A percentile compares a stretch with the other conserved stretches of the same genome.
phyloP scores from a whole-genome alignment of 768 basidiomycete genomes.

The Pleurotus giganteus region DNA sequence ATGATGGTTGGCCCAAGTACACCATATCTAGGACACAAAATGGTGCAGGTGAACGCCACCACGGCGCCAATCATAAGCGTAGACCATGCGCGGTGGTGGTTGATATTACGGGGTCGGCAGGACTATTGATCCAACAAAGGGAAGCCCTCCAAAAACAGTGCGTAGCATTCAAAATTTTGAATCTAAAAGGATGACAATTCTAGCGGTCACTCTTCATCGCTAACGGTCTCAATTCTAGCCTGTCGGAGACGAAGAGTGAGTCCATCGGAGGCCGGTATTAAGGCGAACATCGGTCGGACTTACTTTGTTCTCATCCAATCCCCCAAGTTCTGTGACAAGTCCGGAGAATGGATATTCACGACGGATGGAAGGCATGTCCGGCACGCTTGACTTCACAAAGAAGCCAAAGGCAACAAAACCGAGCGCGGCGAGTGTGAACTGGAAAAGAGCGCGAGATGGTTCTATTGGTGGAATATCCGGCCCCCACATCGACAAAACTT shows the following conservation, averaged over 20 bases:
- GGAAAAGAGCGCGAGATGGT: slow-evolving; percentile 58
- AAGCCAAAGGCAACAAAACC: slow-evolving; percentile 67
- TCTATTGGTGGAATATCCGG: slow-evolving; percentile 68
- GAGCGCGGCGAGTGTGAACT: slow-evolving; percentile 58
- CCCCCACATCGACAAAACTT: slow-evolving; percentile 85
- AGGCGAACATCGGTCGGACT: slow-evolving; percentile 16
- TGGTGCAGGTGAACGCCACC: no score
- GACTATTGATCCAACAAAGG: no score
- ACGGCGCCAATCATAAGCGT: no score
- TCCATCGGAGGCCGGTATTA: neutral
- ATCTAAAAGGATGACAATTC: neutral
- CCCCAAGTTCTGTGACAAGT: slow-evolving; percentile 74
- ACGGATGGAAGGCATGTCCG: slow-evolving; percentile 62
- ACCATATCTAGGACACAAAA: no score
- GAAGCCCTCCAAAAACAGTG: no score
- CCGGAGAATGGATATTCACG: slow-evolving; percentile 79
- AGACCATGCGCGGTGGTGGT: no score
- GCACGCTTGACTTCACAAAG: slow-evolving; percentile 51
- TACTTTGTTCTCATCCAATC: slow-evolving; percentile 77
- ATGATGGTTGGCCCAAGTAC: no score
- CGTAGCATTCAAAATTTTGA: neutral
- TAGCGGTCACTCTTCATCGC: slow-evolving; percentile 26
- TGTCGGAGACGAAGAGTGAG: slow-evolving; percentile 17
- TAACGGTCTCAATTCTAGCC: slow-evolving; percentile 35
- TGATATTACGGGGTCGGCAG: no score